phyloP scores from a whole-genome alignment of 805 yeast species.

The Torulaspora microellipsoides region DNA sequence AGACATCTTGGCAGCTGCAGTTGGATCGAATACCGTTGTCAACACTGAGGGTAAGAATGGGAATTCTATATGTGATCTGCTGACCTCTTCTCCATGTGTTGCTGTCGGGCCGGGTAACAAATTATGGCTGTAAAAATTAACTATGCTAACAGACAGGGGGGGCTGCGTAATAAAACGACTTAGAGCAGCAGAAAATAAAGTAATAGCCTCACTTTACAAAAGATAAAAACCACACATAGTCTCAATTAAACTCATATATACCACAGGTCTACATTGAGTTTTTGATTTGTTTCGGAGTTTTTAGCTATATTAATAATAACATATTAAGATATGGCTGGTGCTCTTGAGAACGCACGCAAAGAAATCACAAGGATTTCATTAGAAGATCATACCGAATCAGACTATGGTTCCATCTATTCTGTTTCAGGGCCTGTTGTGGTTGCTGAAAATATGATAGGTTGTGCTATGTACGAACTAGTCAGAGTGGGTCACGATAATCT shows the following conservation, averaged over 20 bases:
- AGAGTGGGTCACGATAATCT: constrained; percentile 95
- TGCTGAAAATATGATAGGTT: constrained; percentile 98
- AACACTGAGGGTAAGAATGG: not conserved
- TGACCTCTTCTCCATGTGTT: not conserved
- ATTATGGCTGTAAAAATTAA: constrained; percentile 11
- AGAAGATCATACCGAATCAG: constrained; percentile 68
- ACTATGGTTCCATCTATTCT: constrained; percentile 84
- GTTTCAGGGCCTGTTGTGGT: constrained; percentile 98
- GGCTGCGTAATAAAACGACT: constrained; percentile 1
- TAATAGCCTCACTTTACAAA: not conserved
- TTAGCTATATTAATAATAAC: constrained; percentile 3
- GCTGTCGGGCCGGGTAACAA: constrained; percentile 6
- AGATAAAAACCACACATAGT: not conserved
- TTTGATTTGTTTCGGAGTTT: not conserved
- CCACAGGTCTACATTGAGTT: not conserved
- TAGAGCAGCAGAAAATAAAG: not conserved
- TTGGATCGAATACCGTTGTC: too few relatives aligned
- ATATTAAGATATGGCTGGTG: constrained; percentile 67
- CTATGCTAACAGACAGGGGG: constrained; percentile 9
- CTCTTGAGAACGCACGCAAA: constrained; percentile 94
- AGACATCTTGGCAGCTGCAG: too few relatives aligned
- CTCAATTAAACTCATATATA: not conserved
- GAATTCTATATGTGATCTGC: not conserved
- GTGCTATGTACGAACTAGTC: constrained; percentile 99
- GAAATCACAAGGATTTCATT: constrained; percentile 81